Percentiles rank a stretch among this genome's conserved stretches.
Evolutionary conservation across 202 grass and related monocot genomes (phyloP).

Genomic region (Brachypodium distachyon): DNA sequence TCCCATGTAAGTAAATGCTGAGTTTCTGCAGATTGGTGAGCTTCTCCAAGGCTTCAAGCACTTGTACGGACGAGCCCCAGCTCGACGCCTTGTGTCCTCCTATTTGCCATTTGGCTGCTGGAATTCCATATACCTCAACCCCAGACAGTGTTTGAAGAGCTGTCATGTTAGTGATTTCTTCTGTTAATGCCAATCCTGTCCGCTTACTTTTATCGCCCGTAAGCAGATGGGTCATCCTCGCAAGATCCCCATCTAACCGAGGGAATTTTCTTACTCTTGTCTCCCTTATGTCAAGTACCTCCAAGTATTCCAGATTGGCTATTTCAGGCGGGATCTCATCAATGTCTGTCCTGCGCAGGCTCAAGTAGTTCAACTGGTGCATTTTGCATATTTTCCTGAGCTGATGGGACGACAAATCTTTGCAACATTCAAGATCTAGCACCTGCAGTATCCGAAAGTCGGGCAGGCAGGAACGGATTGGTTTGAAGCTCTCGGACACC

Average conservation of each 20-base stretch:
- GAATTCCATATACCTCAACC: neutral
- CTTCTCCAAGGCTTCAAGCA: neutral
- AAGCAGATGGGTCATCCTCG: conserved; percentile 3
- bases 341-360: neutral
- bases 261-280: neutral
- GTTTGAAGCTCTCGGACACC: neutral
- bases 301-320: neutral
- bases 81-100: neutral
- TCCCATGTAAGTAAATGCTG: neutral
- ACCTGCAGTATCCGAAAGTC: conserved; percentile 11
- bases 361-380: conserved; percentile 21
- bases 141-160: conserved; percentile 5
- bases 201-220: neutral
- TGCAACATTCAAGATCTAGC: conserved; percentile 25
- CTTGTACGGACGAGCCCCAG: no score
- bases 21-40: conserved; percentile 18
- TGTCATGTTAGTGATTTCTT: conserved; percentile 6
- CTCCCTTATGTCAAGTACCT: conserved; percentile 30
- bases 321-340: neutral
- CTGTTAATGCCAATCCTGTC: neutral
- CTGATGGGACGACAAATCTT: neutral
- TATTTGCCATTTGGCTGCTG: no score
- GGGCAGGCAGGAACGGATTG: neutral
- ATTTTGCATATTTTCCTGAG: conserved; percentile 7
- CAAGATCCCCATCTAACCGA: neutral